Evolutionary conservation across 441 rosid genomes (phyloP).

Genomic region (Kokia cookei): DNA sequence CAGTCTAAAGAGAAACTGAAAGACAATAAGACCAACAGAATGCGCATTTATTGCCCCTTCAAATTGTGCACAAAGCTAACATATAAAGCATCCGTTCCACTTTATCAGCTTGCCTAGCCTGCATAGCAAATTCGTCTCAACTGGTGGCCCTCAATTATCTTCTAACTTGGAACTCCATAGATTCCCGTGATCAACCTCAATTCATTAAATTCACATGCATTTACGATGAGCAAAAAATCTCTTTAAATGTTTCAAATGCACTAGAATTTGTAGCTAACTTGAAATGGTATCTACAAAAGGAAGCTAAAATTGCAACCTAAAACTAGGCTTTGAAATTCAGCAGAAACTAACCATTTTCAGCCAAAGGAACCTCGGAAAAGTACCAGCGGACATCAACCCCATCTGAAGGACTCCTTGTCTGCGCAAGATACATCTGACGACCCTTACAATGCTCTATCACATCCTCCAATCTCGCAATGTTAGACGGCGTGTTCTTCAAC

Average conservation of each 20-base stretch:
- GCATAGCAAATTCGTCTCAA: background rate
- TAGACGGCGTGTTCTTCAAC: slow-evolving; percentile 85
- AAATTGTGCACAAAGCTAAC: background rate
- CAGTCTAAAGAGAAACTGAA: background rate
- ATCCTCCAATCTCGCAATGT: slow-evolving; percentile 88
- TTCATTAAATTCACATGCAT: background rate
- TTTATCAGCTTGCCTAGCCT: background rate
- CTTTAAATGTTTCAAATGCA: background rate
- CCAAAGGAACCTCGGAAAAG: slow-evolving; percentile 77
- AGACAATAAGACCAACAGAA: background rate
- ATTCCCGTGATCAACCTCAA: background rate
- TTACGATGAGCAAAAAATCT: background rate
- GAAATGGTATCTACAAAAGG: background rate
- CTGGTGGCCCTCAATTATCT: background rate
- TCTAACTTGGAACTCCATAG: background rate
- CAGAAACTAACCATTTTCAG: slow-evolving; percentile 52
- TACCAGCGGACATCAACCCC: slow-evolving; percentile 94
- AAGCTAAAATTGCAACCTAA: background rate
- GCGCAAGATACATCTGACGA: slow-evolving; percentile 82
- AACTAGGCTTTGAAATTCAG: background rate
- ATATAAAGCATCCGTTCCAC: background rate
- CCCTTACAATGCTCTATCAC: slow-evolving; percentile 69
- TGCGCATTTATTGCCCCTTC: background rate
- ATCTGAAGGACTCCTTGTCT: slow-evolving; percentile 80
- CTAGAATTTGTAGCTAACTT: background rate